Percentiles rank a stretch among this genome's conserved stretches.
Conservation (phyloP, 441 rosid species). For the Theobroma grandiflorum region DNA sequence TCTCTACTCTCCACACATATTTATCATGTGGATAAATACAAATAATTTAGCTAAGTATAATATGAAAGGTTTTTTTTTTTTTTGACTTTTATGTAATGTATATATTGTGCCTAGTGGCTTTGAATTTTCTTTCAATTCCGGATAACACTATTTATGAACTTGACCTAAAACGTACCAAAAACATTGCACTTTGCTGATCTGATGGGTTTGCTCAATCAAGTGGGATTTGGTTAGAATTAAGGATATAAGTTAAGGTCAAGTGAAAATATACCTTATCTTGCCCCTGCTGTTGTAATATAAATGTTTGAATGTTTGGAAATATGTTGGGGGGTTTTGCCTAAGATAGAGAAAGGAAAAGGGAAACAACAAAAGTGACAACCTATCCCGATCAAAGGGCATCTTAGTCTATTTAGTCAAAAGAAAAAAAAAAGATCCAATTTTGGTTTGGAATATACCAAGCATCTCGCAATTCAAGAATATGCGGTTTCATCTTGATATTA, state of each 20-base stretch:
- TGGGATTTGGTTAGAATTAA: neutral
- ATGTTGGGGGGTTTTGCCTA: neutral
- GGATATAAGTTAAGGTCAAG: neutral
- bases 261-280: no score
- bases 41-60: no score
- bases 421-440: neutral
- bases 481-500: neutral
- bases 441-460: slow-evolving; percentile 13
- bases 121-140: no score
- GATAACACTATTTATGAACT: neutral
- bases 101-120: no score
- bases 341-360: neutral
- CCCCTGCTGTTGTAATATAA: neutral
- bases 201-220: neutral
- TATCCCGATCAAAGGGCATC: neutral
- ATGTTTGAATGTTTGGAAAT: neutral
- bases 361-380: slow-evolving; percentile 1
- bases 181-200: neutral
- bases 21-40: no score
- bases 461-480: neutral
- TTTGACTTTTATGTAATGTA: no score
- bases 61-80: no score
- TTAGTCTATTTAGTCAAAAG: neutral
- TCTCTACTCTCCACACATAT: no score
- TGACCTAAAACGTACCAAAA: neutral